Evolutionary conservation across 1,284 basidiomycete genomes (phyloP).

Genomic region (Chiua sp.): DNA sequence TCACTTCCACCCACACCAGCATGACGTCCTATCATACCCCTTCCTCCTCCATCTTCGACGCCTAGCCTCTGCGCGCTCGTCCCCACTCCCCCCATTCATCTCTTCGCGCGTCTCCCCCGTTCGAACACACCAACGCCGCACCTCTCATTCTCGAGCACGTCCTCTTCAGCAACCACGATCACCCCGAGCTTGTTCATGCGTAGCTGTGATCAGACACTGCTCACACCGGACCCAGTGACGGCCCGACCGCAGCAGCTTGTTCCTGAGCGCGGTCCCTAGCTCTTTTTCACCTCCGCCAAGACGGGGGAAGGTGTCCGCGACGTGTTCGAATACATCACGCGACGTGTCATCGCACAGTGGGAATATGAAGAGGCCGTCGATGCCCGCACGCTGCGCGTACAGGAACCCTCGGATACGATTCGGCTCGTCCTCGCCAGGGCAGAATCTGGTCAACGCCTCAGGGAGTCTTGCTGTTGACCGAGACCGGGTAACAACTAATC

Average conservation of each 20-base stretch:
- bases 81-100: conserved; percentile 52
- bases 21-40: conserved; percentile 75
- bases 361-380: conserved; percentile 61
- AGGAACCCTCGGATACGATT: conserved; percentile 29
- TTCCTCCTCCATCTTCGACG: conserved; percentile 61
- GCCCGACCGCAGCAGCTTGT: conserved; percentile 30
- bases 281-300: conserved; percentile 78
- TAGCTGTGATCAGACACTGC: conserved; percentile 30
- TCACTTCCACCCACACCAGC: conserved; percentile 54
- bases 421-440: conserved; percentile 23
- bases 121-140: conserved; percentile 40
- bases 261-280: conserved; percentile 57
- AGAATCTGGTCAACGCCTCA: conserved; percentile 8
- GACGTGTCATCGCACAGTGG: conserved; percentile 61
- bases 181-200: conserved; percentile 64
- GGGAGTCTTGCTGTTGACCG: conserved; percentile 25
- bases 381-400: conserved; percentile 26
- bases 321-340: conserved; percentile 72
- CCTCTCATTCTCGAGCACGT: conserved; percentile 51
- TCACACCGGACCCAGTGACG: conserved; percentile 14
- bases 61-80: conserved; percentile 57
- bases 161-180: conserved; percentile 60
- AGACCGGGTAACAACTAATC: too few relatives aligned
- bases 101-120: conserved; percentile 28
- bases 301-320: conserved; percentile 71